Base-by-base conservation (phyloP, 2,329 filamentous ascomycete genomes). In the Verticillium klebahnii region DNA sequence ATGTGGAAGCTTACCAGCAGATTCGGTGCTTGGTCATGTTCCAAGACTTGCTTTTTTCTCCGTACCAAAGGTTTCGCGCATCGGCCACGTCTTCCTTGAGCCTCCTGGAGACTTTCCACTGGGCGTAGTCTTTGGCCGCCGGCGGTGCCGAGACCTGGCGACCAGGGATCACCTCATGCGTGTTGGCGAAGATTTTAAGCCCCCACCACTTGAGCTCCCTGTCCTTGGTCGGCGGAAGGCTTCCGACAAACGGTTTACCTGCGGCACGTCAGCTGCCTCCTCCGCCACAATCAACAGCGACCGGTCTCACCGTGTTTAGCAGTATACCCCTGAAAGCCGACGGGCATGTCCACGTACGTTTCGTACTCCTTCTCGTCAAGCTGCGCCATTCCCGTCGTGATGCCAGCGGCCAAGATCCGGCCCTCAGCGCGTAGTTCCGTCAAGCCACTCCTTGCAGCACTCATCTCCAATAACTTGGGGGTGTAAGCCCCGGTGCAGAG, bases 11-110 rank as follows among this genome's bases (percentile, higher is more conserved):
- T 72, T 72, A 89, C 87, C 87, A 90, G 80, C 87, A 89, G 62
- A 89, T 85, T 6, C 87, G 80, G 68, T 88, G 82, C 68, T 87
- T 84, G 61, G 82, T 81, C 72, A 87, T 81, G 64, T 83, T 80
- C 85, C 84, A 88, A 54, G 74, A 69, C 14, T 77, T 78, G 36
- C 82, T 81, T 23, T 82, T 81, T 57, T 80, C 78, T 9, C 86
- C 87, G 66, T 87, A 89, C 65, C 87, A 88, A 1, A 84, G 77
- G 56, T 81, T 74, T 61, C 82, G 84, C 2, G 84, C 81, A 55
- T 83, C 74, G n/a, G 78, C 70, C 45, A 89, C 84, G 63, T 89
- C 86, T 52, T 84, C 74, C 70, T 86, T 84, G 11, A 89, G 76
- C 23, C 74, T 72, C 1, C 73, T 74, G 0, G 86, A 67, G 1